Percentiles rank a stretch among this genome's conserved stretches.
Conservation (phyloP, 495 filamentous ascomycete species). For the Penicillium dipodomyicola region DNA sequence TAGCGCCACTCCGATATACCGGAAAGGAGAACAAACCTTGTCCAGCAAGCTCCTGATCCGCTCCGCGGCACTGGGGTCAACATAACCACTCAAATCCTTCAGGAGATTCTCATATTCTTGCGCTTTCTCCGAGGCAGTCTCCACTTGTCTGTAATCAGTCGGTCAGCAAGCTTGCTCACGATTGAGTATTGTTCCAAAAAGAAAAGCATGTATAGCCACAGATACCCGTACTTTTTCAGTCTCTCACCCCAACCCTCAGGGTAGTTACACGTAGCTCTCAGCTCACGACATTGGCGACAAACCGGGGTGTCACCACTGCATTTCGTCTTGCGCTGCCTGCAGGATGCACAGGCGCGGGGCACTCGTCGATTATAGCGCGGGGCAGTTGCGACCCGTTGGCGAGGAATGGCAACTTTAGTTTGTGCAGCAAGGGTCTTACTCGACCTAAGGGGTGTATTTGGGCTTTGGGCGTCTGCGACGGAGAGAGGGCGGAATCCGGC, state of each 20-base stretch:
- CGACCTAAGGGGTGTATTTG: conserved; percentile 3
- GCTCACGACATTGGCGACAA: conserved; percentile 57
- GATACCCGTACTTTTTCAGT: conserved; percentile 48
- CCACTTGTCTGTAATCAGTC: conserved; percentile 33
- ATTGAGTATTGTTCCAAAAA: conserved; percentile 1
- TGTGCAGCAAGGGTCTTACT: conserved; percentile 22
- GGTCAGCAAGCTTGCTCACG: conserved; percentile 12
- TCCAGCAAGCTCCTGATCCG: conserved; percentile 42
- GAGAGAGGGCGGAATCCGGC: conserved; percentile 16
- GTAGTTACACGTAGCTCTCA: conserved; percentile 51
- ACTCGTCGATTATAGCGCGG: conserved; percentile 46
- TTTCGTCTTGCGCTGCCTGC: conserved; percentile 65
- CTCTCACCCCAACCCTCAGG: conserved; percentile 57
- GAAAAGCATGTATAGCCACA: neutral
- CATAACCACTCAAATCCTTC: conserved; percentile 36
- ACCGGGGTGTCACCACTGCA: conserved; percentile 58
- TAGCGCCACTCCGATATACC: neutral
- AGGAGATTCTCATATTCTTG: conserved; percentile 51
- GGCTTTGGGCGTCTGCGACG: conserved; percentile 4
- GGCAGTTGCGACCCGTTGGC: conserved; percentile 31
- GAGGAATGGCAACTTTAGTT: conserved; percentile 51
- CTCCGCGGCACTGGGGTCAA: conserved; percentile 35
- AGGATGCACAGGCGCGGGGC: conserved; percentile 66
- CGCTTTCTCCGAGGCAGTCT: conserved; percentile 45
- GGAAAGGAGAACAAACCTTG: conserved; percentile 31